Percentiles rank a stretch among this genome's conserved stretches.
Conservation (phyloP, 768 basidiomycete genomes). For the Gloeostereum incarnatum region DNA sequence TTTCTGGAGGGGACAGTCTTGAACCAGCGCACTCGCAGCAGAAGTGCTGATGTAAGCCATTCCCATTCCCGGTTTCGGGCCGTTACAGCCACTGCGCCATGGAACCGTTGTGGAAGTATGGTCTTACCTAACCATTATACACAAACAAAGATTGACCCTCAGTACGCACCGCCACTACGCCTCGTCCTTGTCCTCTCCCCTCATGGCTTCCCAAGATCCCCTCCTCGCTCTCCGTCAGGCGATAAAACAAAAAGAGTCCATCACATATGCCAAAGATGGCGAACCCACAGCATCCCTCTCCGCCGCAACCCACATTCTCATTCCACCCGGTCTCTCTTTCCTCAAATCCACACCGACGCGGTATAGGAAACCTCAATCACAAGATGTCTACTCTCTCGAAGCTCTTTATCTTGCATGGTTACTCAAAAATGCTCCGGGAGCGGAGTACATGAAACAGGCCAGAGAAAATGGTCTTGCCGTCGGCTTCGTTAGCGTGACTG, state of each 20-base stretch:
- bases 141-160: too few species aligned
- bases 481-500: conserved; percentile 79
- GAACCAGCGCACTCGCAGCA: conserved; percentile 81
- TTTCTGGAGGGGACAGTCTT: conserved; percentile 92
- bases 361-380: conserved; percentile 49
- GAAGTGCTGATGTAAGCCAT: conserved; percentile 52
- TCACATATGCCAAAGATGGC: conserved; percentile 37
- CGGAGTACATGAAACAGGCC: conserved; percentile 85
- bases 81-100: conserved; percentile 73
- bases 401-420: conserved; percentile 84
- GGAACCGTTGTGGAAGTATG: too few species aligned
- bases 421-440: conserved; percentile 59
- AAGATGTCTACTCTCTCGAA: conserved; percentile 73
- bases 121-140: too few species aligned
- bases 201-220: conserved; percentile 25
- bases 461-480: conserved; percentile 64
- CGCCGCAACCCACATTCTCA: conserved; percentile 56
- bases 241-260: conserved; percentile 42
- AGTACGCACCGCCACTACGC: too few species aligned
- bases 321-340: conserved; percentile 42
- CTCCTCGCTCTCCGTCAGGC: conserved; percentile 51
- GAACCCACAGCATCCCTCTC: conserved; percentile 37
- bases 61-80: conserved; percentile 78
- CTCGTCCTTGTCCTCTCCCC: too few species aligned
- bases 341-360: conserved; percentile 73